Percentiles rank a stretch among this genome's conserved stretches.
Evolutionary conservation across 495 filamentous ascomycete genomes (phyloP).

Genomic region (Xylaria flabelliformis): DNA sequence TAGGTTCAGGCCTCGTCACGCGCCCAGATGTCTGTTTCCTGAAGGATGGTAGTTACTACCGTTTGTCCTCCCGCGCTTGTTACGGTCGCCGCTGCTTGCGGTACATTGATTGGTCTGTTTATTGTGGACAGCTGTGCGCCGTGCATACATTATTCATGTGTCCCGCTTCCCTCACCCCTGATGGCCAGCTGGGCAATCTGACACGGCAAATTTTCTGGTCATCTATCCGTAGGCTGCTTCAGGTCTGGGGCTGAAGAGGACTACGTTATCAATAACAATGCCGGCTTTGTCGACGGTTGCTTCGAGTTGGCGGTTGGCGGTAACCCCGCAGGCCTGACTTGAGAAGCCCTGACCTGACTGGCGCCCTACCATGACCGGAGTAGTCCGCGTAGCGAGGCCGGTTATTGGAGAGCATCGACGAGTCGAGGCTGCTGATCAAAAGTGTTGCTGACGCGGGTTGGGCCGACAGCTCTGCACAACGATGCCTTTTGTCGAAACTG

Average conservation of each 20-base stretch:
- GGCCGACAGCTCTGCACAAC: constrained; percentile 20
- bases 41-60: constrained; percentile 7
- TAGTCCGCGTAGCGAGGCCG: constrained; percentile 10
- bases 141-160: constrained; percentile 23
- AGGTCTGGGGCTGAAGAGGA: constrained; percentile 15
- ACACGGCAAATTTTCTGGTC: neutral
- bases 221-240: constrained; percentile 8
- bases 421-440: constrained; percentile 6
- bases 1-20: constrained; percentile 6
- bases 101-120: constrained; percentile 15
- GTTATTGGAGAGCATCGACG: neutral
- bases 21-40: neutral
- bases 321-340: constrained; percentile 5
- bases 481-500: constrained; percentile 1
- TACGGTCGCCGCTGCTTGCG: constrained; percentile 1
- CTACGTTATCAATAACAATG: constrained; percentile 3
- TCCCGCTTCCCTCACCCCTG: constrained; percentile 9
- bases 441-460: constrained; percentile 17
- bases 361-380: constrained; percentile 9
- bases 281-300: neutral
- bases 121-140: constrained; percentile 20
- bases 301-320: neutral
- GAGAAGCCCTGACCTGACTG: constrained; percentile 8
- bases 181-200: constrained; percentile 11
- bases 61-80: constrained; percentile 5